phyloP scores from a whole-genome alignment of 2,329 filamentous ascomycete genomes.

The Aplosporella prunicola region DNA sequence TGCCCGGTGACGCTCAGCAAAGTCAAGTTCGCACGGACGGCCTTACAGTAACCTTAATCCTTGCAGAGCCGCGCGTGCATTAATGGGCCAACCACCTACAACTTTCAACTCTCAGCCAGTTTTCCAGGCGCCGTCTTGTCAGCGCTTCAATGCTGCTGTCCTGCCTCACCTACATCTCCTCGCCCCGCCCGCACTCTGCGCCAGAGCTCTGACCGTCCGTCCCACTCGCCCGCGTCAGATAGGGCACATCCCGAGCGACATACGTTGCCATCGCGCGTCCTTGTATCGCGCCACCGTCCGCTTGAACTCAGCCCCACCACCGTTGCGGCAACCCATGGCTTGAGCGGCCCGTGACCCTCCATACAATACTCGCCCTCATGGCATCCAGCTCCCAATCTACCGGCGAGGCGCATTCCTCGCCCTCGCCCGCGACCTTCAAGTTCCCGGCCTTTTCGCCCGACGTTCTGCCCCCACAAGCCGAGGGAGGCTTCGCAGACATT shows the following conservation, averaged over 20 bases:
- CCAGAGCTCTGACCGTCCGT: neutral
- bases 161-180: neutral
- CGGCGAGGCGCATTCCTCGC: conserved; percentile 8
- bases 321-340: conserved; percentile 8
- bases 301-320: conserved; percentile 2
- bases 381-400: conserved; percentile 4
- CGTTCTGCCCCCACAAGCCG: conserved; percentile 28
- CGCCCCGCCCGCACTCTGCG: neutral
- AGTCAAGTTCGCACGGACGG: neutral
- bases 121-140: neutral
- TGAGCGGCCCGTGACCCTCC: conserved; percentile 1
- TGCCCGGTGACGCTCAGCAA: too few species aligned
- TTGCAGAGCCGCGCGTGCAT: conserved; percentile 8
- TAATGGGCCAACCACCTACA: neutral
- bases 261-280: conserved; percentile 8
- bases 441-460: conserved; percentile 38
- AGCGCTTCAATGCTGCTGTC: neutral
- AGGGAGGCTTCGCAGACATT: conserved; percentile 15
- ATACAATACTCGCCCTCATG: conserved; percentile 8
- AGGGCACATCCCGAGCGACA: conserved; percentile 4
- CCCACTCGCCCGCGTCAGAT: conserved; percentile 2
- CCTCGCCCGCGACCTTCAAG: conserved; percentile 30
- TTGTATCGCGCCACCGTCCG: conserved; percentile 3
- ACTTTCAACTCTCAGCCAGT: conserved; percentile 3
- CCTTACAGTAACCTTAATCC: conserved; percentile 2